Base-by-base conservation (phyloP, 2,329 filamentous ascomycete species). In the Diaporthe helianthi region DNA sequence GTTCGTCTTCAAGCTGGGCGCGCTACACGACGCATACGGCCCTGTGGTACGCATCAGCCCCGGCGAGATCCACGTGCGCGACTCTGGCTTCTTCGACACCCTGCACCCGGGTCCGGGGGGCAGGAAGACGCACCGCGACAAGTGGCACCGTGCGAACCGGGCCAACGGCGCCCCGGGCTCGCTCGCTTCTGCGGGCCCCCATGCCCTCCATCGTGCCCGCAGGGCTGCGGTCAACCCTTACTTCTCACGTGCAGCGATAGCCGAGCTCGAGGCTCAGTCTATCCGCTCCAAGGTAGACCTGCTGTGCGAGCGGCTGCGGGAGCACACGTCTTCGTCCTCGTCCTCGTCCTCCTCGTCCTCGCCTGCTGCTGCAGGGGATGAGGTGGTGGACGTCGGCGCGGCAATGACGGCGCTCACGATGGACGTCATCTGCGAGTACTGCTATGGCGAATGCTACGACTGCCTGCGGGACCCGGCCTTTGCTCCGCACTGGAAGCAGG, bases 381-480 rank as follows among this genome's bases (percentile, higher is more conserved):
- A 53, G 44, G 54, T 60, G 4, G 36, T 68, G 22, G 47, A 68
- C 19, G 55, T 68, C 2, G 44, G 44, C 1, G 31, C 38, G 31
- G 65, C 65, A 4, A 55, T 55, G 51, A 67, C 51, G 26, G 54
- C 53, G 4, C 10, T 67, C 19, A 49, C 29, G n/a, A 7, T 47
- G 29, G 51, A 58, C 19, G 51, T 67, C 17, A 36, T 49, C 17
- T 49, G 52, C 6, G 49, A 58, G 51, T 53, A 52, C 49, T 68
- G 54, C 33, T 63, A 44, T 31, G 66, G 55, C 31, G 54, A 61
- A 3, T 63, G 54, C 54, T 61, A 44, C 9, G 66, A 49, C 38
- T 54, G 58, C 44, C 44, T 68, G 76, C 76, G 2, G 0, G 76
- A 77, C 67, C 74, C 76, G 1, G 75, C 72, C 1, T 80, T 77